Conservation (phyloP, 2,329 filamentous ascomycete species). For the Exophiala spinifera region DNA sequence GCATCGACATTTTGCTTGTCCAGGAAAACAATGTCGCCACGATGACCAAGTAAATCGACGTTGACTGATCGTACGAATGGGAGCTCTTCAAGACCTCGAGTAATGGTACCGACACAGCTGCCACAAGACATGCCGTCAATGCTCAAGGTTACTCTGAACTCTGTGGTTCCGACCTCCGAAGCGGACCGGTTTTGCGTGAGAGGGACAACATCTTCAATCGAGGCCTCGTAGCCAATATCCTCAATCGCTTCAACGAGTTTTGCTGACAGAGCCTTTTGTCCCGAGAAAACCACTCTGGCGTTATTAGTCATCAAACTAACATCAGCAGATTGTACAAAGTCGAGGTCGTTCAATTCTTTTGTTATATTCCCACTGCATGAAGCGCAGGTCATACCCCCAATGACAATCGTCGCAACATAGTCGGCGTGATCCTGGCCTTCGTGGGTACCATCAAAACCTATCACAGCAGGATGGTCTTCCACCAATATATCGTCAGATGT, state of each 20-base stretch:
- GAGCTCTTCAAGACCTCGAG: conserved; percentile 44
- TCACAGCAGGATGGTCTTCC: conserved; percentile 9
- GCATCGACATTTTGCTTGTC: conserved; percentile 45
- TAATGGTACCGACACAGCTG: conserved; percentile 52
- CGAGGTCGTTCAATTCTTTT: conserved; percentile 54
- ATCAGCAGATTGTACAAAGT: conserved; percentile 56
- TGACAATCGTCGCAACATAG: conserved; percentile 39
- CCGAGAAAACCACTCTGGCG: conserved; percentile 58
- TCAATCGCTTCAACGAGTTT: conserved; percentile 50
- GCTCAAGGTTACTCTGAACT: conserved; percentile 46
- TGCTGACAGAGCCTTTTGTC: conserved; percentile 44
- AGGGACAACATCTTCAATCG: conserved; percentile 36
- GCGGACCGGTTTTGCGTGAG: background rate
- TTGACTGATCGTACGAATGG: conserved; percentile 47
- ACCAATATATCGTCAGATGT: conserved; percentile 10
- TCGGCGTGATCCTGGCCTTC: conserved; percentile 1
- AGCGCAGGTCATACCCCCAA: conserved; percentile 72
- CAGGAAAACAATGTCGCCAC: conserved; percentile 48
- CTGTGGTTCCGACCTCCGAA: conserved; percentile 12
- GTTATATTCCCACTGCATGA: conserved; percentile 65
- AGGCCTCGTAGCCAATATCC: conserved; percentile 49
- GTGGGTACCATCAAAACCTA: conserved; percentile 11
- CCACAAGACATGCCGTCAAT: conserved; percentile 59
- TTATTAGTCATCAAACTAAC: conserved; percentile 68
- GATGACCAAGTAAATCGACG: conserved; percentile 52